Evolutionary conservation across 164 flowering plant genomes (phyloP), one percentile per base, ranked within the genome.

Genomic region (Aristolochia contorta): DNA sequence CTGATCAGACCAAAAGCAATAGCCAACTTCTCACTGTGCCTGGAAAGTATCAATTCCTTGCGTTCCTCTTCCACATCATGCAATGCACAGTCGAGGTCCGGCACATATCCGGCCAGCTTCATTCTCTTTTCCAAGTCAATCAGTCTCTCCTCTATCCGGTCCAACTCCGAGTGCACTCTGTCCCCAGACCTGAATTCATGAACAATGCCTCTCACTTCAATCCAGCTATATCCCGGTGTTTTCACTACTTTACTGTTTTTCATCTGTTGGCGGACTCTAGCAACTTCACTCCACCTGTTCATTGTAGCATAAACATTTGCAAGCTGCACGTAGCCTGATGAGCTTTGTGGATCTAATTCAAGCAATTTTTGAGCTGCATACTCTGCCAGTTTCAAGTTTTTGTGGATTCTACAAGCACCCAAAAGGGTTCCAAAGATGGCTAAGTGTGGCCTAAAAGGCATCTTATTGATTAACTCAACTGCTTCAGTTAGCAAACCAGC

Each of bases 141-240:
- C 23, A 86, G 65, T 65, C 82, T 86, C 50, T 63, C 43, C 25
- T 79, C 81, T 56, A 86, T 81, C 13, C 56, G 61, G n/a, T 47
- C 69, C 57, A 86, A 30, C 41, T 80, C 78, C 2, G 77, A 71
- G 58, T 84, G 94, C 61, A 75, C 20, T 62, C 86, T 72, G 46
- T 83, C 90, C 16, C 86, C 80, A 37, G 94, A 84, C 69, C 88
- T 70, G 67, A 87, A 87, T 67, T 84, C 83, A 57, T 83, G 90
- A 53, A 81, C 81, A n/a, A 61, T 70, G 22, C 63, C 76, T 45
- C 72, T 79, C 55, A 85, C 62, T 64, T 87, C 91, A 18, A 85
- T 80, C 95, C 95, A 85, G 68, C 96, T 88, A 59, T 73, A 82
- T 22, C 90, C 92, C 2, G 96, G 90, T 16, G 66, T 69, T 67